Evolutionary conservation across 1,139 yeast genomes (phyloP).

Genomic region (Lipomyces yarrowii): DNA sequence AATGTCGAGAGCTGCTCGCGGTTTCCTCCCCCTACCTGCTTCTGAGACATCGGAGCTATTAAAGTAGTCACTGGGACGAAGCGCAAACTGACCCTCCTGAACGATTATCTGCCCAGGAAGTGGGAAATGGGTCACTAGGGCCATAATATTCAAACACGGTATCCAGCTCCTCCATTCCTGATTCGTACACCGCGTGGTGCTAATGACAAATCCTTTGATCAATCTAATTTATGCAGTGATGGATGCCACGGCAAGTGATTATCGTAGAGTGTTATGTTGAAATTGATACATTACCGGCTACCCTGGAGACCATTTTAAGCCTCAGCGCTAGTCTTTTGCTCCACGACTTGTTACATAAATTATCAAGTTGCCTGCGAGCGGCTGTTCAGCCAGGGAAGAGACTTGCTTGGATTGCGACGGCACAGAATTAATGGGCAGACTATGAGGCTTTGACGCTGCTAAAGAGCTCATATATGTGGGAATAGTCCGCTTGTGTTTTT

Average conservation of each 20-base stretch:
- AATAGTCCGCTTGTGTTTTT: too few relatives aligned
- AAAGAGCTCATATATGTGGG: too few relatives aligned
- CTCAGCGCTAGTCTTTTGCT: background rate
- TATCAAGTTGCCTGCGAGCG: too few relatives aligned
- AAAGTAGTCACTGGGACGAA: conserved; percentile 8
- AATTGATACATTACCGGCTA: background rate
- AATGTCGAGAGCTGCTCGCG: too few relatives aligned
- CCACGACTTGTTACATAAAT: too few relatives aligned
- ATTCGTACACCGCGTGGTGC: background rate
- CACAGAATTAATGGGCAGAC: too few relatives aligned
- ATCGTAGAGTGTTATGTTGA: background rate
- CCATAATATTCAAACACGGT: conserved; percentile 29
- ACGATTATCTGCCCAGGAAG: conserved; percentile 25
- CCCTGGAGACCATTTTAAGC: background rate
- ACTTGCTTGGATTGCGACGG: too few relatives aligned
- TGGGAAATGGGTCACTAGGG: conserved; percentile 28
- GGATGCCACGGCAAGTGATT: background rate
- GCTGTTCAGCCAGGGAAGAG: too few relatives aligned
- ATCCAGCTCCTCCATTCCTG: conserved; percentile 16
- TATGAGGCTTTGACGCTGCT: too few relatives aligned
- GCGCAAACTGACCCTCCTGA: conserved; percentile 16
- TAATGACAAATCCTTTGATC: background rate
- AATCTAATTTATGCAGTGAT: background rate
- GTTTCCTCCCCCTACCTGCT: too few relatives aligned
- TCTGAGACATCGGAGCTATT: background rate